A percentile compares a stretch with the other conserved stretches of the same genome.
These are phyloP conservation scores for Phytophthora meadii DNA, from an alignment of 352 stramenopile genomes.

Conservation along the genomic window DNA sequence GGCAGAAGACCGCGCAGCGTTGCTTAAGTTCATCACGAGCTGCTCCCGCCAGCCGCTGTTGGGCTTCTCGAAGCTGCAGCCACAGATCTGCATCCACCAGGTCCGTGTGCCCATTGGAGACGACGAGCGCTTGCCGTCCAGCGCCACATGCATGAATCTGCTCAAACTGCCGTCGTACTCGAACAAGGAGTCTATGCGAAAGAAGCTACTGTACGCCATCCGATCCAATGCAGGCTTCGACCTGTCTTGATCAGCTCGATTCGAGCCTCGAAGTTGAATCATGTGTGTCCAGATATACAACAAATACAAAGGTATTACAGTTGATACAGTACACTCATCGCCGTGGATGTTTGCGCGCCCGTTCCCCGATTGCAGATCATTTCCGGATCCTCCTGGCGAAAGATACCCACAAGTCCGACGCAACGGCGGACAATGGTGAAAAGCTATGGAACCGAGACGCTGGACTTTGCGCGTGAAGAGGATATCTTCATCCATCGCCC, in stretches of 20 bases:
- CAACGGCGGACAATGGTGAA: constrained; percentile 24
- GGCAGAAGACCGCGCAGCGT: constrained; percentile 82
- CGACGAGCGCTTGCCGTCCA: constrained; percentile 77
- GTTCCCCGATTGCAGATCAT: constrained; percentile 28
- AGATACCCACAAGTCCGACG: constrained; percentile 10
- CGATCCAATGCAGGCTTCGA: constrained; percentile 97
- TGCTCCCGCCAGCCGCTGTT: constrained; percentile 92
- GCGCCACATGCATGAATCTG: constrained; percentile 97
- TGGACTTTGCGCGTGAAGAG: constrained; percentile 35
- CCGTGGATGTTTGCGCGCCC: neutral
- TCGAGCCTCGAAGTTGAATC: no score
- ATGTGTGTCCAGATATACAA: no score
- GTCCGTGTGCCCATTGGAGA: constrained; percentile 62
- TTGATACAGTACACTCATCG: constrained; percentile 17
- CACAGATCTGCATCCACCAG: constrained; percentile 95
- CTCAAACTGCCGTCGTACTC: constrained; percentile 98
- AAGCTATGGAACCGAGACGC: constrained; percentile 21
- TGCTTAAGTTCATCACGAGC: constrained; percentile 98
- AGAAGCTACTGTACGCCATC: constrained; percentile 97
- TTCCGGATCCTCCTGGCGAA: constrained; percentile 11
- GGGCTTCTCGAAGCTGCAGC: constrained; percentile 94
- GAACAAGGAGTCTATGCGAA: constrained; percentile 92
- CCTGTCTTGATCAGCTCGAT: constrained; percentile 74
- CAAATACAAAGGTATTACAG: constrained; percentile 5
- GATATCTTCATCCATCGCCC: constrained; percentile 24